These are phyloP conservation scores for Erodium maritimum DNA, from an alignment of 345 rosid species.

Conservation along the genomic window DNA sequence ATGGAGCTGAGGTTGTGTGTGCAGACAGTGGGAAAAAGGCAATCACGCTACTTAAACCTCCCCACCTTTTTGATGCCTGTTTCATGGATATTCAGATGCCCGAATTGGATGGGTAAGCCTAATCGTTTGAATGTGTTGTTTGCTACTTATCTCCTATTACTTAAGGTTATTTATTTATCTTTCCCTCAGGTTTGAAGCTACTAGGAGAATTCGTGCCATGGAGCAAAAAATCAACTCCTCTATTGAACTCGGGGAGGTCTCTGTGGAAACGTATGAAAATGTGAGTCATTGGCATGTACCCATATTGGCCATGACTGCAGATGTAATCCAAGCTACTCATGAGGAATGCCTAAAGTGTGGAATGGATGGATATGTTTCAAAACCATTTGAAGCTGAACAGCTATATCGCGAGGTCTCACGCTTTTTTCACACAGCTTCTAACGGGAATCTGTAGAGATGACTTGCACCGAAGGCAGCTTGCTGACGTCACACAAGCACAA, in stretches of 20 bases:
- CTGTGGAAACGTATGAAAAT: slow-evolving; percentile 20
- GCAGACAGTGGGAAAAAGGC: slow-evolving; percentile 61
- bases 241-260: slow-evolving; percentile 24
- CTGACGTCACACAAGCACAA: slow-evolving; percentile 2
- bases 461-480: slow-evolving; percentile 8
- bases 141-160: too few relatives aligned
- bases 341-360: slow-evolving; percentile 51
- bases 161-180: too few relatives aligned
- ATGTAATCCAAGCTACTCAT: slow-evolving; percentile 80
- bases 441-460: slow-evolving; percentile 9
- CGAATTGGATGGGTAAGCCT: slow-evolving; percentile 81
- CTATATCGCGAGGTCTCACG: slow-evolving; percentile 66
- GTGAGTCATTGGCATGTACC: slow-evolving; percentile 44
- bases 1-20: slow-evolving; percentile 87
- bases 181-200: slow-evolving; percentile 62
- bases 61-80: slow-evolving; percentile 84
- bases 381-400: slow-evolving; percentile 89
- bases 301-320: slow-evolving; percentile 94
- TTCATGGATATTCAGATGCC: slow-evolving; percentile 99
- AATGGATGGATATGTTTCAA: slow-evolving; percentile 92
- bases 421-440: slow-evolving; percentile 28
- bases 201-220: slow-evolving; percentile 49
- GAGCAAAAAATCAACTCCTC: slow-evolving; percentile 31
- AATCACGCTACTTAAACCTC: slow-evolving; percentile 47
- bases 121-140: neutral